These are phyloP conservation scores for Salix suchowensis DNA, from an alignment of 345 rosid species.

Conservation along the genomic window DNA sequence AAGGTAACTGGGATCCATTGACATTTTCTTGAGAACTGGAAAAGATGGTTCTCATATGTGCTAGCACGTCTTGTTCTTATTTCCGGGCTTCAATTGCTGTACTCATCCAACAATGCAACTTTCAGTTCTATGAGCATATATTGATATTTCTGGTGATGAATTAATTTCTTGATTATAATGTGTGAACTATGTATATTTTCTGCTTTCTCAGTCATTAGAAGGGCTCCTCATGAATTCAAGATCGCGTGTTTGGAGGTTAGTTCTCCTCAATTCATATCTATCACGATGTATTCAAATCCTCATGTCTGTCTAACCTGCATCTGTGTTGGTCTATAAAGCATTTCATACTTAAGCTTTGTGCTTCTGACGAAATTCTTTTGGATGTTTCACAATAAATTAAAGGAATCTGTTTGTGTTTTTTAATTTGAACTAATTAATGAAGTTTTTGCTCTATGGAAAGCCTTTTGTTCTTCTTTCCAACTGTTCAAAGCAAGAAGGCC, in stretches of 20 bases:
- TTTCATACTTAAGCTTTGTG: background rate
- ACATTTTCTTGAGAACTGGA: background rate
- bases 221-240: slow-evolving; percentile 99
- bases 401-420: too few relatives aligned
- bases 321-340: background rate
- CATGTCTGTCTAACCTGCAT: background rate
- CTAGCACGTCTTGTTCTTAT: background rate
- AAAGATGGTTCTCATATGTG: background rate
- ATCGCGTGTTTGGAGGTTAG: slow-evolving; percentile 97
- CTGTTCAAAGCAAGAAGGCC: background rate
- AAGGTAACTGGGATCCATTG: slow-evolving; percentile 45
- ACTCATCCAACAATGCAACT: background rate
- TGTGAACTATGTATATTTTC: slow-evolving; percentile 10
- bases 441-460: background rate
- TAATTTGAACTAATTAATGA: too few relatives aligned
- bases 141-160: background rate
- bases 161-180: slow-evolving; percentile 1
- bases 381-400: background rate
- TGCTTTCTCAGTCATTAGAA: slow-evolving; percentile 67
- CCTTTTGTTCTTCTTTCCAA: background rate
- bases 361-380: background rate
- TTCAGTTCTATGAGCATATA: background rate
- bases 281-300: background rate
- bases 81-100: background rate
- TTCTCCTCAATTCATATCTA: background rate